Conservation (phyloP, 2,329 filamentous ascomycete species). For the Talaromyces verruculosus region DNA sequence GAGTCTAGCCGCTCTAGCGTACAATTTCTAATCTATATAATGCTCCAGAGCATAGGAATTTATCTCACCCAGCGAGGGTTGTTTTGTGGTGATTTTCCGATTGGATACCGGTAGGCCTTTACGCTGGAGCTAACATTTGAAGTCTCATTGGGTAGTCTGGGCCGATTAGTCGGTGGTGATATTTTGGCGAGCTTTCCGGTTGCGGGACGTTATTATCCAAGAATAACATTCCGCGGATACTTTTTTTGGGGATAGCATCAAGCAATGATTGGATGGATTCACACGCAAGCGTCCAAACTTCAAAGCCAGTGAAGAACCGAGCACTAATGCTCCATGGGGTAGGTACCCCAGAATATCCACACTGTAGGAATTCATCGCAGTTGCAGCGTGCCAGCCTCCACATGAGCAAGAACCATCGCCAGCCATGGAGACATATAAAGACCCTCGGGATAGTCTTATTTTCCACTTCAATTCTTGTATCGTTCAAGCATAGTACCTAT, state of each 20-base stretch:
- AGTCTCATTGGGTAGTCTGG: background rate
- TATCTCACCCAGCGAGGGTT: background rate
- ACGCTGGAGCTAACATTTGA: background rate
- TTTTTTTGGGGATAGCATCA: background rate
- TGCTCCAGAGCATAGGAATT: background rate
- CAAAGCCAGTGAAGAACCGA: background rate
- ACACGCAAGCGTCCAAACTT: background rate
- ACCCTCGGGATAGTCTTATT: background rate
- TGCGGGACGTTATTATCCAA: background rate
- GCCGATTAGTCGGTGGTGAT: background rate
- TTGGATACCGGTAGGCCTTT: background rate
- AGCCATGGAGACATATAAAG: background rate
- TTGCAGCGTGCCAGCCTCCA: background rate
- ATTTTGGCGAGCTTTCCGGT: background rate
- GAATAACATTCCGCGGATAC: background rate
- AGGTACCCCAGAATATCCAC: background rate
- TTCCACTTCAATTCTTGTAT: background rate
- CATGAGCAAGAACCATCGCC: background rate
- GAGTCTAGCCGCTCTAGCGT: background rate
- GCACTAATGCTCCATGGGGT: background rate
- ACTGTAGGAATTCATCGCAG: background rate
- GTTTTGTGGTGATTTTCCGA: background rate
- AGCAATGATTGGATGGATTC: background rate
- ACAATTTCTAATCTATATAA: background rate
- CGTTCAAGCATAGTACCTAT: background rate